A percentile compares a stretch with the other conserved stretches of the same genome.
These are phyloP conservation scores for Holtermannia corniformis DNA, from an alignment of 768 basidiomycete species.

Conservation along the genomic window DNA sequence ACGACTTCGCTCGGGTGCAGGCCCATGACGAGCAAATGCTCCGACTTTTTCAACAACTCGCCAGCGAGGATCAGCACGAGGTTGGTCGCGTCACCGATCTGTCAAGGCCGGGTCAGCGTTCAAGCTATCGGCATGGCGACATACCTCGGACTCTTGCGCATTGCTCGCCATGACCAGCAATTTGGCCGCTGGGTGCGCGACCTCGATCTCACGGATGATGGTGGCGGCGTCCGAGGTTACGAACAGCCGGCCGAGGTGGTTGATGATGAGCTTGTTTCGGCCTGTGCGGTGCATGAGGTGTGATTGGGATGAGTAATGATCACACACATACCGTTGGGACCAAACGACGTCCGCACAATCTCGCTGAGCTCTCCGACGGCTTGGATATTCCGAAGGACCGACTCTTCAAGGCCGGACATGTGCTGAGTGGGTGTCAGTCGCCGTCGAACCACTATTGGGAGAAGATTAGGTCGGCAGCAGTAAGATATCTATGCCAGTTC, in stretches of 20 bases:
- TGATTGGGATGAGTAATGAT: background rate
- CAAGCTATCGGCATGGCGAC: slow-evolving; percentile 20
- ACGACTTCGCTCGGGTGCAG: slow-evolving; percentile 93
- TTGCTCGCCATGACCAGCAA: slow-evolving; percentile 98
- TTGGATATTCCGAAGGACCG: slow-evolving; percentile 91
- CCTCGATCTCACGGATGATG: slow-evolving; percentile 94
- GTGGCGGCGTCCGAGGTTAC: slow-evolving; percentile 99
- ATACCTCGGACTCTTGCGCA: slow-evolving; percentile 86
- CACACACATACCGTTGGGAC: slow-evolving; percentile 75
- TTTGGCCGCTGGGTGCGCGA: slow-evolving; percentile 97
- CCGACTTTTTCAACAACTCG: slow-evolving; percentile 86
- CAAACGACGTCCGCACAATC: slow-evolving; percentile 91
- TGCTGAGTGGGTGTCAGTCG: slow-evolving; percentile 41
- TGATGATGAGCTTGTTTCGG: slow-evolving; percentile 94
- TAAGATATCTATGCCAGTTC: no score
- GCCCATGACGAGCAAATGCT: slow-evolving; percentile 87
- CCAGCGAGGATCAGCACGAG: slow-evolving; percentile 90
- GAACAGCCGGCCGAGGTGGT: slow-evolving; percentile 88
- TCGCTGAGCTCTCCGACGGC: slow-evolving; percentile 92
- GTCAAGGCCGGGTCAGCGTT: slow-evolving; percentile 3
- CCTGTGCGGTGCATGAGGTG: slow-evolving; percentile 46
- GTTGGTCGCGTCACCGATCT: slow-evolving; percentile 98
- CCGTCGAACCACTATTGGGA: background rate
- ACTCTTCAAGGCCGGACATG: slow-evolving; percentile 85
- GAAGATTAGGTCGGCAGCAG: no score